A percentile compares a stretch with the other conserved stretches of the same genome.
phyloP scores from a whole-genome alignment of 345 rosid species.

The Bruguiera parviflora region DNA sequence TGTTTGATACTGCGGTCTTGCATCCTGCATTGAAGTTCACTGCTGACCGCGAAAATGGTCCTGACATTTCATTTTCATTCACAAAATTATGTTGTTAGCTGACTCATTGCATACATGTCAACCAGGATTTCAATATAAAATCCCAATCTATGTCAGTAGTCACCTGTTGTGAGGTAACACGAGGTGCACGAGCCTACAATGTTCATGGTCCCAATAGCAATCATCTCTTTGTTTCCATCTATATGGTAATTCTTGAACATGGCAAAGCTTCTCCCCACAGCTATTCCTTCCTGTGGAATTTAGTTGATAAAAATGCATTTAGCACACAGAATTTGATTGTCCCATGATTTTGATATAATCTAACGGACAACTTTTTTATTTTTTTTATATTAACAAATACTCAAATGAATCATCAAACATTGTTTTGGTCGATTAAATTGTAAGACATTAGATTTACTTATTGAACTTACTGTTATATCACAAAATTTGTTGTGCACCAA shows the following conservation, averaged over 20 bases:
- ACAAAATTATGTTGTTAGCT: background rate
- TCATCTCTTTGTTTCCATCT: slow-evolving; percentile 98
- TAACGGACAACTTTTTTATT: no score
- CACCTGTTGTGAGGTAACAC: slow-evolving; percentile 86
- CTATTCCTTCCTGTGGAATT: slow-evolving; percentile 76
- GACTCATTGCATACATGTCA: no score
- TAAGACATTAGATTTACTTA: no score
- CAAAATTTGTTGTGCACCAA: no score
- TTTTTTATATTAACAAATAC: no score
- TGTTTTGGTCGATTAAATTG: no score
- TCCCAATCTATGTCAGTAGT: background rate
- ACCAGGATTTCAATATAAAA: background rate
- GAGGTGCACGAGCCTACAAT: slow-evolving; percentile 90
- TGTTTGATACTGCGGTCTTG: slow-evolving; percentile 80
- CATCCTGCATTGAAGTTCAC: slow-evolving; percentile 96
- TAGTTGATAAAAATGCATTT: no score
- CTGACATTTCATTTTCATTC: slow-evolving; percentile 29
- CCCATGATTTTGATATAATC: no score
- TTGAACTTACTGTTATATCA: no score
- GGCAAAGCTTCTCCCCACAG: slow-evolving; percentile 92
- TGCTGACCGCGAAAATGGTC: slow-evolving; percentile 91
- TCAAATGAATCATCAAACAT: no score
- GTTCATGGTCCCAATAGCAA: slow-evolving; percentile 92
- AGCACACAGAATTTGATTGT: no score
- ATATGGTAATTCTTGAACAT: slow-evolving; percentile 84